phyloP scores from a whole-genome alignment of 2,329 filamentous ascomycete species.

The Verticillium alfalfae region DNA sequence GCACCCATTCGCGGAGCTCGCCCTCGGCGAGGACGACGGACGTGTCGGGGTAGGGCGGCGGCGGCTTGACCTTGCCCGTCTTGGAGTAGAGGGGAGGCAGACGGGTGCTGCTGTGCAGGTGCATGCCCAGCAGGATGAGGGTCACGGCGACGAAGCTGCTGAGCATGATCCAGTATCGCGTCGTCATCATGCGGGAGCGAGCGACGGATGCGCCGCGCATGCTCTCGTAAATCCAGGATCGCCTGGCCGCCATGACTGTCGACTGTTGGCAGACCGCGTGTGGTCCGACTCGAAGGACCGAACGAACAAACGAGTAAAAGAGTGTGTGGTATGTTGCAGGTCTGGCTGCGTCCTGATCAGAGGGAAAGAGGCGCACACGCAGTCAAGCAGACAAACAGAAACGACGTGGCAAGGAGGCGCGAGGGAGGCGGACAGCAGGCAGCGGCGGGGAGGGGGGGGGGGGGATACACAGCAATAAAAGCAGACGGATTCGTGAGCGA shows the following conservation, averaged over 20 bases:
- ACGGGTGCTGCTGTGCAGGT: not conserved
- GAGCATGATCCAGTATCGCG: not conserved
- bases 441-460: no score
- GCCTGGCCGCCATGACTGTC: slow-evolving; percentile 17
- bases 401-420: no score
- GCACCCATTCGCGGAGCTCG: not conserved
- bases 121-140: not conserved
- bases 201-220: not conserved
- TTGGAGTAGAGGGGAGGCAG: not conserved
- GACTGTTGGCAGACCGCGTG: slow-evolving; percentile 9
- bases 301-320: no score
- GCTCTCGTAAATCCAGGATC: slow-evolving; percentile 10
- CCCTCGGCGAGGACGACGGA: not conserved
- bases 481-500: no score
- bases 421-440: no score
- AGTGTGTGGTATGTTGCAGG: no score
- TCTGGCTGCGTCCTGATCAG: no score
- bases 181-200: not conserved
- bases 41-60: not conserved
- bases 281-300: no score
- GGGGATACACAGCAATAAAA: no score
- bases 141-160: not conserved
- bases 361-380: no score
- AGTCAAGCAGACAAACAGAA: no score
- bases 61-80: not conserved